phyloP scores from a whole-genome alignment of 345 rosid genomes.

The Dovyalis caffra region DNA sequence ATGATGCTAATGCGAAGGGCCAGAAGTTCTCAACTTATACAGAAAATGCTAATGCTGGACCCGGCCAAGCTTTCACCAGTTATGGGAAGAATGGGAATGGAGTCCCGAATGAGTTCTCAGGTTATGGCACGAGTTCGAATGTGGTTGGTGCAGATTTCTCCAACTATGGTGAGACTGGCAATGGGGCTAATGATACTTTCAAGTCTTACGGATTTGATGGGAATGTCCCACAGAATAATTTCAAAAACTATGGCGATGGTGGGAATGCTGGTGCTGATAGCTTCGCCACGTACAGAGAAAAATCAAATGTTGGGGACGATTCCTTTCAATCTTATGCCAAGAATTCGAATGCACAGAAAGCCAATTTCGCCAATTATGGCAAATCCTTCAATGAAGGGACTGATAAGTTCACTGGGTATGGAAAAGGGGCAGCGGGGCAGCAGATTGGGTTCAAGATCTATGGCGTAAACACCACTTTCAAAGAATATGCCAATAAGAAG shows the following conservation, averaged over 20 bases:
- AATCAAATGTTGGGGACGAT: slow-evolving; percentile 36
- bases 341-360: slow-evolving; percentile 18
- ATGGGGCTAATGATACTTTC: slow-evolving; percentile 61
- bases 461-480: slow-evolving; percentile 29
- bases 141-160: slow-evolving; percentile 64
- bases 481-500: slow-evolving; percentile 31
- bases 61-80: slow-evolving; percentile 40
- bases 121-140: slow-evolving; percentile 58
- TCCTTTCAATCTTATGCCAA: slow-evolving; percentile 35
- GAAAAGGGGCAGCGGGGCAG: slow-evolving; percentile 10
- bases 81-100: slow-evolving; percentile 77
- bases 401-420: slow-evolving; percentile 29
- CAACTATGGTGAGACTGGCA: slow-evolving; percentile 58
- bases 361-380: slow-evolving; percentile 27
- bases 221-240: slow-evolving; percentile 61
- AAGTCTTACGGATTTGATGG: slow-evolving; percentile 61
- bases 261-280: slow-evolving; percentile 14
- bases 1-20: slow-evolving; percentile 38
- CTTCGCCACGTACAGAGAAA: slow-evolving; percentile 28
- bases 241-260: slow-evolving; percentile 46
- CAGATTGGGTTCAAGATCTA: slow-evolving; percentile 26
- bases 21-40: slow-evolving; percentile 59
- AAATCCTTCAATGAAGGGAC: slow-evolving; percentile 35
- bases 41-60: slow-evolving; percentile 52
- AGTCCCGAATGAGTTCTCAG: slow-evolving; percentile 45